Conservation (phyloP, 306 rosid genomes). For the Trifolium repens region DNA sequence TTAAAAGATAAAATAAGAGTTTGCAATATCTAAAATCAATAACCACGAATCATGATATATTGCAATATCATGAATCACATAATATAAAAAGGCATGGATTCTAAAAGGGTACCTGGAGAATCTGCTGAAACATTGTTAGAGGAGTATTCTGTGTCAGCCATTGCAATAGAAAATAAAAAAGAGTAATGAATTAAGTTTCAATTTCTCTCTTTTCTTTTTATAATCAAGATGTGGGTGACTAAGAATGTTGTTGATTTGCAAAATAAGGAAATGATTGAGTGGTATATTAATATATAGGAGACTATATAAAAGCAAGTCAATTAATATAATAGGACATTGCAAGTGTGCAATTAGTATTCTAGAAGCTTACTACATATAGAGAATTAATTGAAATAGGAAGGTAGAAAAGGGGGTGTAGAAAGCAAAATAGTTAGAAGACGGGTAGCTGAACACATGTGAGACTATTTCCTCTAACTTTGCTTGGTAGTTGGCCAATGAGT, state of each 20-base stretch:
- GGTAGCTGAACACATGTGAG: slow-evolving; percentile 66
- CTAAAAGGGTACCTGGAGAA: slow-evolving; percentile 64
- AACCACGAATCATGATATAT: no score
- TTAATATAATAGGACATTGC: background rate
- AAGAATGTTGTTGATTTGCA: slow-evolving; percentile 25
- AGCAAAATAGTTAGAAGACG: slow-evolving; percentile 45
- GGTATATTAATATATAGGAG: slow-evolving; percentile 54
- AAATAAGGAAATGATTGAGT: slow-evolving; percentile 38
- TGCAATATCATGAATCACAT: no score
- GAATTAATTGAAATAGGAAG: slow-evolving; percentile 5
- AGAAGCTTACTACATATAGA: slow-evolving; percentile 18
- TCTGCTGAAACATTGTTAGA: slow-evolving; percentile 51
- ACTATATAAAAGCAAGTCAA: slow-evolving; percentile 11
- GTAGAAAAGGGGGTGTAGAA: slow-evolving; percentile 15
- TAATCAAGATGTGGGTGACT: background rate
- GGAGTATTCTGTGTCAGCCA: slow-evolving; percentile 66
- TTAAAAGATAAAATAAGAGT: background rate
- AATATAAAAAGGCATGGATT: background rate
- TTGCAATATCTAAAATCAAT: background rate
- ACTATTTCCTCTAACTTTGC: slow-evolving; percentile 42
- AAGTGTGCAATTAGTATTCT: background rate
- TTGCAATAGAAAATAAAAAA: slow-evolving; percentile 40
- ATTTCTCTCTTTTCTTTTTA: background rate
- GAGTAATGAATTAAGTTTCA: background rate
- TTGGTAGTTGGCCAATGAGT: slow-evolving; percentile 58